Evolutionary conservation across 352 stramenopile genomes (phyloP).

Genomic region (Pythium aphanidermatum): DNA sequence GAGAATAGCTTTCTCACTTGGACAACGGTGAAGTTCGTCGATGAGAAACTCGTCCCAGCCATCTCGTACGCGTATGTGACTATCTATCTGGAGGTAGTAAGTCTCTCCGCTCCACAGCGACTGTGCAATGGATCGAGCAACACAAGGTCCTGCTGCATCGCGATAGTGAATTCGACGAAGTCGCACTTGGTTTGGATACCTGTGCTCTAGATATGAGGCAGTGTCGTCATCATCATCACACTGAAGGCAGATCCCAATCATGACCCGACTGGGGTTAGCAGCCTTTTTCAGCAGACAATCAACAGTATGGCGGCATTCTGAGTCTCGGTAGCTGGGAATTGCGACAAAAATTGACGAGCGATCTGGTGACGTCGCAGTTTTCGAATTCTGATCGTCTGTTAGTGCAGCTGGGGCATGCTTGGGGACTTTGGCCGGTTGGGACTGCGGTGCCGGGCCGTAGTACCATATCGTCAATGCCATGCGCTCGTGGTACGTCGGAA

Average conservation of each 20-base stretch:
- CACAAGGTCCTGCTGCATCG: constrained; percentile 86
- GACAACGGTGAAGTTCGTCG: constrained; percentile 44
- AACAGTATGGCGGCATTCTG: constrained; percentile 85
- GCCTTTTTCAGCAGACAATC: constrained; percentile 60
- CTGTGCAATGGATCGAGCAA: constrained; percentile 79
- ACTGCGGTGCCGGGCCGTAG: constrained; percentile 49
- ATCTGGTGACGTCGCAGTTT: too few relatives aligned
- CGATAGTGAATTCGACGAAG: constrained; percentile 54
- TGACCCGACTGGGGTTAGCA: constrained; percentile 55
- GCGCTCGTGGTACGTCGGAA: constrained; percentile 75
- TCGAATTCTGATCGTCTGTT: too few relatives aligned
- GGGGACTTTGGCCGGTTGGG: not conserved
- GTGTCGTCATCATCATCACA: constrained; percentile 43
- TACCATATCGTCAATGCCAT: constrained; percentile 94
- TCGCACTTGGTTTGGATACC: constrained; percentile 36
- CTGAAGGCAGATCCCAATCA: constrained; percentile 87
- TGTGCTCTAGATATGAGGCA: constrained; percentile 29
- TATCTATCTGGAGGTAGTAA: constrained; percentile 94
- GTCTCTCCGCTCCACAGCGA: constrained; percentile 74
- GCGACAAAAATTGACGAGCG: constrained; percentile 93
- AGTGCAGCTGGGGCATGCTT: too few relatives aligned
- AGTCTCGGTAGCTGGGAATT: constrained; percentile 92
- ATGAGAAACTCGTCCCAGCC: constrained; percentile 91
- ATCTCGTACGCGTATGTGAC: constrained; percentile 86
- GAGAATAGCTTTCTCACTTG: constrained; percentile 66